phyloP scores from a whole-genome alignment of 306 rosid genomes.

The Citrullus amarus region DNA sequence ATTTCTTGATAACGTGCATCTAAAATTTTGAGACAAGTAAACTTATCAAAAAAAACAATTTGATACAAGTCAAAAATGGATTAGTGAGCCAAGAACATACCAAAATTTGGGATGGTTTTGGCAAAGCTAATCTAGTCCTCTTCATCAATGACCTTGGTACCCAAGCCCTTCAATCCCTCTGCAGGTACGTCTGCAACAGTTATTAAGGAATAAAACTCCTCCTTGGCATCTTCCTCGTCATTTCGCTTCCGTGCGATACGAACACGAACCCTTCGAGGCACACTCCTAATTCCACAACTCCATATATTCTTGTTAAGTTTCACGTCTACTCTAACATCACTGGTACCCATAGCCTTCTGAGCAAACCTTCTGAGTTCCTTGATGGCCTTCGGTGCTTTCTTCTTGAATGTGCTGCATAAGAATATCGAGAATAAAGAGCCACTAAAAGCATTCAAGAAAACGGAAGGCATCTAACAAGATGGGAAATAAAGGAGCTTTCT shows the following conservation, averaged over 20 bases:
- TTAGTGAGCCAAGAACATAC: neutral
- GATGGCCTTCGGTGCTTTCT: constrained; percentile 39
- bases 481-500: neutral
- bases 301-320: no score
- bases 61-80: neutral
- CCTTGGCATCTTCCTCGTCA: constrained; percentile 40
- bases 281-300: neutral
- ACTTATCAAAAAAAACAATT: no score
- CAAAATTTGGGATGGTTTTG: constrained; percentile 16
- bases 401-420: constrained; percentile 34
- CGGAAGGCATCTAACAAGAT: neutral
- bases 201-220: constrained; percentile 33
- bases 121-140: constrained; percentile 22
- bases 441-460: neutral
- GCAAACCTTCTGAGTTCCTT: constrained; percentile 41
- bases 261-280: constrained; percentile 28
- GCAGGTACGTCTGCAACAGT: constrained; percentile 27
- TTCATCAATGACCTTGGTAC: constrained; percentile 34
- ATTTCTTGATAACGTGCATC: no score
- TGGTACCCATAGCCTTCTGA: constrained; percentile 29
- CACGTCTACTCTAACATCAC: no score
- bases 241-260: constrained; percentile 28
- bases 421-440: neutral
- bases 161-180: constrained; percentile 33
- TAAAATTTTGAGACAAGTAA: neutral